phyloP scores from a whole-genome alignment of 345 rosid genomes.

The Conringia planisiliqua region DNA sequence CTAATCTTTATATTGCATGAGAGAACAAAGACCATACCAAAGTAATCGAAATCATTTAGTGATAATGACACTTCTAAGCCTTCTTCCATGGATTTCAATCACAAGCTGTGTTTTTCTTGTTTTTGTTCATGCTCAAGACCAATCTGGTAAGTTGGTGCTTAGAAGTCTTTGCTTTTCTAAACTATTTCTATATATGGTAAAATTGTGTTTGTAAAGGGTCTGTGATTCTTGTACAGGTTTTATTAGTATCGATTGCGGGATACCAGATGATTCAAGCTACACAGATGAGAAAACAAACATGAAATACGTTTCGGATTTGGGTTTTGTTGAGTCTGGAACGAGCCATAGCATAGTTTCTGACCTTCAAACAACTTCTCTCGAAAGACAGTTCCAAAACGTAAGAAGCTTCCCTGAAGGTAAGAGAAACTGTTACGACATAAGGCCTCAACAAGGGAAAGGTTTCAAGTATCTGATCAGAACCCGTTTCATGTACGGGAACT shows the following conservation, averaged over 20 bases:
- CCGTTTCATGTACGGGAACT: constrained; percentile 32
- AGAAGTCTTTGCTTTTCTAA: neutral
- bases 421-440: constrained; percentile 35
- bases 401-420: constrained; percentile 39
- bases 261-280: constrained; percentile 18
- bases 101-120: neutral
- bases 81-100: neutral
- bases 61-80: neutral
- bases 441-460: constrained; percentile 13
- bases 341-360: neutral
- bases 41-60: neutral
- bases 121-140: constrained; percentile 19
- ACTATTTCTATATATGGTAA: neutral
- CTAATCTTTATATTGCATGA: neutral
- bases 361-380: neutral
- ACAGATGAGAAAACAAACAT: constrained; percentile 18
- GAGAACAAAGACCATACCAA: neutral
- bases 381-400: neutral
- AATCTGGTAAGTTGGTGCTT: neutral
- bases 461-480: constrained; percentile 36
- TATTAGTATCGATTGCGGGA: constrained; percentile 37
- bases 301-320: constrained; percentile 32
- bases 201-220: neutral
- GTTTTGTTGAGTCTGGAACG: constrained; percentile 16
- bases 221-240: constrained; percentile 21